phyloP scores from a whole-genome alignment of 2,329 filamentous ascomycete genomes.

The Diplodia intermedia region DNA sequence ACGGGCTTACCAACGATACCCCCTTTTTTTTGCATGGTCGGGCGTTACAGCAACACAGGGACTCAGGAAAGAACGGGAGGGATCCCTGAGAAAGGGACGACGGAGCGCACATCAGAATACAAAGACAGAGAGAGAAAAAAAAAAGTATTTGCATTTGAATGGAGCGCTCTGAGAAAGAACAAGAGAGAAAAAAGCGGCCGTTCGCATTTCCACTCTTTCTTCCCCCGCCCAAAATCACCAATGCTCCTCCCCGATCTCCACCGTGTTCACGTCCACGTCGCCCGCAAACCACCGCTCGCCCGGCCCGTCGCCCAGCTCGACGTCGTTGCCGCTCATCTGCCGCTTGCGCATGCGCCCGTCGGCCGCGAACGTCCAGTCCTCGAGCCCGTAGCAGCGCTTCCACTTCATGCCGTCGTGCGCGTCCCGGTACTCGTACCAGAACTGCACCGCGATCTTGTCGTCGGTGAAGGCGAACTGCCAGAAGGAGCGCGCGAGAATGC shows the following conservation, averaged over 20 bases:
- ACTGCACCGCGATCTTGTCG: conserved; percentile 84
- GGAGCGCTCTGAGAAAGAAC: background rate
- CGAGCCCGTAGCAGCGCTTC: conserved; percentile 87
- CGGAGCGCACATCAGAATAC: conserved; percentile 5
- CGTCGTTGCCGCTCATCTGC: conserved; percentile 78
- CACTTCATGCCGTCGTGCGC: conserved; percentile 68
- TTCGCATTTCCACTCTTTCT: too few relatives aligned
- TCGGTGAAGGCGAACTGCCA: conserved; percentile 72
- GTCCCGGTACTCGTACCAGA: conserved; percentile 87
- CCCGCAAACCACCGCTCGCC: conserved; percentile 73
- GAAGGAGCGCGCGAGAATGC: background rate
- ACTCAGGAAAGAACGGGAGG: conserved; percentile 15
- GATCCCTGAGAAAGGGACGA: conserved; percentile 3
- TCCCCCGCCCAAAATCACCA: conserved; percentile 55
- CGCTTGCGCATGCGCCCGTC: conserved; percentile 76
- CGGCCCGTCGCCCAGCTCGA: conserved; percentile 61
- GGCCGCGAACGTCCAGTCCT: conserved; percentile 77
- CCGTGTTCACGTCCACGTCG: conserved; percentile 71
- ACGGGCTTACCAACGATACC: conserved; percentile 31
- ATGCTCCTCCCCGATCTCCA: conserved; percentile 71
- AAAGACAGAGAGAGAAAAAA: background rate
- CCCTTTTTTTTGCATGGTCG: conserved; percentile 26
- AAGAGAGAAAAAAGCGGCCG: background rate
- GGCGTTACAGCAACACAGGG: conserved; percentile 11
- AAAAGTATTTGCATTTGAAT: conserved; percentile 2